A percentile compares a stretch with the other conserved stretches of the same genome.
phyloP scores from a whole-genome alignment of 108 stramenopile genomes.

The Aurantiochytrium sp. region DNA sequence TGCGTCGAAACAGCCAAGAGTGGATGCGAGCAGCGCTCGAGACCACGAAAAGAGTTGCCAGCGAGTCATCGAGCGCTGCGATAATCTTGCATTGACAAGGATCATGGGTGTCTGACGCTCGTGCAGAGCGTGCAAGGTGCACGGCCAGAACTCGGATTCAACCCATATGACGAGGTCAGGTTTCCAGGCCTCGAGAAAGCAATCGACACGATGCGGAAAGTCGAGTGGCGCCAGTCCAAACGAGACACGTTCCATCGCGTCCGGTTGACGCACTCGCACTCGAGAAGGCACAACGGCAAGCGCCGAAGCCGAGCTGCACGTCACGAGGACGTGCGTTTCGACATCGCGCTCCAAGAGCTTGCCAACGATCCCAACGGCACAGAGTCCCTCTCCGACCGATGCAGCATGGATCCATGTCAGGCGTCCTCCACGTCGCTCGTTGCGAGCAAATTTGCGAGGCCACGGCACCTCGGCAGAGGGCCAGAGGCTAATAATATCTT shows the following conservation, averaged over 20 bases:
- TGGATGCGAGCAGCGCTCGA: neutral
- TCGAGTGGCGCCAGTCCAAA: neutral
- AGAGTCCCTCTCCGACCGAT: neutral
- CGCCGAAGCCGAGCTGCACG: neutral
- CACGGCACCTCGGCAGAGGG: too few species aligned
- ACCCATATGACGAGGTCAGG: neutral
- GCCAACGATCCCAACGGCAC: constrained; percentile 31
- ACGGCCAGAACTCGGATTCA: constrained; percentile 1
- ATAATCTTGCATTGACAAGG: neutral
- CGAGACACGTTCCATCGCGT: neutral
- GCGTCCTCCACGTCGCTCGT: neutral
- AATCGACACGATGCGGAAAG: neutral
- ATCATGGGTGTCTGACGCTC: neutral
- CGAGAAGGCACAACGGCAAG: neutral
- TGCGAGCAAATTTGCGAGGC: too few species aligned
- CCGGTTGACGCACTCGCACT: neutral
- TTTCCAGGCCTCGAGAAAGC: neutral
- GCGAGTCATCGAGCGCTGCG: neutral
- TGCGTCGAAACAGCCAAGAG: neutral
- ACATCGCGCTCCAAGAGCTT: constrained; percentile 62
- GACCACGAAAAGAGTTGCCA: neutral
- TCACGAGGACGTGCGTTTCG: neutral
- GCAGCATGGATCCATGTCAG: neutral
- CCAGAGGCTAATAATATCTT: too few species aligned
- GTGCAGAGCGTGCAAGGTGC: neutral